Percentiles rank a stretch among this genome's conserved stretches.
These are phyloP conservation scores for Aspergillus steynii DNA, from an alignment of 495 filamentous ascomycete species.

Conservation along the genomic window DNA sequence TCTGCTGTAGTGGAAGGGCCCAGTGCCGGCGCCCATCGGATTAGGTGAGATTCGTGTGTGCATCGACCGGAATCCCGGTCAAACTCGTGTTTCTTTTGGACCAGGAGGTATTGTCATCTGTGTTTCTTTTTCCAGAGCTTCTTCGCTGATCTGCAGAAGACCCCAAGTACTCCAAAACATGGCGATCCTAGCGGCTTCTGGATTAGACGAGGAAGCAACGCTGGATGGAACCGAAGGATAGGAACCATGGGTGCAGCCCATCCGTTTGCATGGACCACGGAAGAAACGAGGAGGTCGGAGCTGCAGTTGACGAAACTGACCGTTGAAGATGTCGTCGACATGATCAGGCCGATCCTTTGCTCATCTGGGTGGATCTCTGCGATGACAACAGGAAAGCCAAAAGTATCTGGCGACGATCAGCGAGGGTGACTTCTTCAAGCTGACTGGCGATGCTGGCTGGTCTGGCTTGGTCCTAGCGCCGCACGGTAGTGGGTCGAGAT, in stretches of 20 bases:
- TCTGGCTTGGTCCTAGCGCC: background rate
- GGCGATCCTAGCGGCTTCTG: background rate
- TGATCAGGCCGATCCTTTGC: background rate
- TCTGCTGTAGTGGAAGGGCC: background rate
- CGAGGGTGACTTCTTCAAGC: background rate
- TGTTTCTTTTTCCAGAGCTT: background rate
- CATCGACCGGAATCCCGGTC: background rate
- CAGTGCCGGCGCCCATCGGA: background rate
- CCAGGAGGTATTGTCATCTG: background rate
- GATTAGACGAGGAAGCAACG: background rate
- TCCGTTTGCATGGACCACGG: background rate
- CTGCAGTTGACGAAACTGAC: background rate
- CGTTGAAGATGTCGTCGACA: background rate
- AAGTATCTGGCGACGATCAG: background rate
- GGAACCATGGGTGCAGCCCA: constrained; percentile 12
- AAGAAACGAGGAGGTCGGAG: background rate
- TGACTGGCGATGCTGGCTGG: too few relatives aligned
- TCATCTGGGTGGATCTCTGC: too few relatives aligned
- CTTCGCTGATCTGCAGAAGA: background rate
- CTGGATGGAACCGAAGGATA: constrained; percentile 15
- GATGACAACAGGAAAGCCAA: too few relatives aligned
- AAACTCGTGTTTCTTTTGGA: background rate
- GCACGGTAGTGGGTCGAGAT: background rate
- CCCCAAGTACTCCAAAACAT: background rate
- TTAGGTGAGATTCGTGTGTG: background rate